Evolutionary conservation across 1,139 yeast species (phyloP), one percentile per base, ranked within the genome.

Genomic region (Barnettozyma hawaiiensis): DNA sequence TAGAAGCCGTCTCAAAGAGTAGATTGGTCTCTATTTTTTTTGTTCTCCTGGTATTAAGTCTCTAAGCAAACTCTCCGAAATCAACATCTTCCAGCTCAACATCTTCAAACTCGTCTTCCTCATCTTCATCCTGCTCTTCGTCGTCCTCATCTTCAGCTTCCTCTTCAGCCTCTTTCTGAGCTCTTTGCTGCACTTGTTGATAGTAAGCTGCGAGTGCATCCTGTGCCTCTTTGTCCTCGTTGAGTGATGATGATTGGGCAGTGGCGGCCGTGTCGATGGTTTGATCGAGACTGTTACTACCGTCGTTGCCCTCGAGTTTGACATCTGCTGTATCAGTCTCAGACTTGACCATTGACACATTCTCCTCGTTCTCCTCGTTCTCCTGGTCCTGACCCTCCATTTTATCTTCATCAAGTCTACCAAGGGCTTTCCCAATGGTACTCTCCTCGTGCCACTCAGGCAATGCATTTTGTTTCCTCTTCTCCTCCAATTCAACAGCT

Each of bases 401-500:
- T 75, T 74, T 71, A 5, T 80, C 55, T 33, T 56, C 59, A 47
- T 75, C 79, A 50, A 76, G 54, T 51, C 70, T 73, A 39, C 83
- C 85, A 50, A 76, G 61, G 2, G 70, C 69, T 49, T 75, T 68
- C 35, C 95, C 96, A 50, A 92, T 94, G 1, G 98, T 89, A 57
- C 94, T 81, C 53, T 82, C 82, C 52, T 84, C 76, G 61, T 92
- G 96, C 99, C 99, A 92, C 20, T 95, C 81, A 10, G 99, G 98
- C 53, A 92, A 71, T 2, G 96, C 97, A 61, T 94, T 92, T 63
- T 90, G 96, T 59, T 85, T 85, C 60, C 90, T 76, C 61, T 83
- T 85, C 73, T 81, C 78, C 71, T 80, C 74, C 51, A 73, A 77
- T 54, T 82, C 90, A 58, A 77, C 74, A 52, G 77, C 85, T 60